Conservation (phyloP, 176 grass and related monocot species). For the Zoysia japonica region DNA sequence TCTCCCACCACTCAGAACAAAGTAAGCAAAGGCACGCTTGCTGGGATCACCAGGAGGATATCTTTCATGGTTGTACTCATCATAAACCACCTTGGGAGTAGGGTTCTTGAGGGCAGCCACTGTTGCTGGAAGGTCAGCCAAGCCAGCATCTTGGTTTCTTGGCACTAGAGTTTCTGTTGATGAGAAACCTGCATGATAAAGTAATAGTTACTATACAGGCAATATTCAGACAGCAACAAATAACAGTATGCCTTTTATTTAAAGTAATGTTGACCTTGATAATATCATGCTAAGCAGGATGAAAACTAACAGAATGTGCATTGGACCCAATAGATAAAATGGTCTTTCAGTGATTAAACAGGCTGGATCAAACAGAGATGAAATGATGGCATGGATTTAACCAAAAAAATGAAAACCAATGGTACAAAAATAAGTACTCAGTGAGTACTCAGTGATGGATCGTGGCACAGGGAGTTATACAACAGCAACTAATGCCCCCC, state of each 20-base stretch:
- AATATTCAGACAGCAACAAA: slow-evolving; percentile 13
- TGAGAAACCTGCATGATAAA: slow-evolving; percentile 59
- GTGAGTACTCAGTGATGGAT: not conserved
- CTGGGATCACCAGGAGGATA: slow-evolving; percentile 84
- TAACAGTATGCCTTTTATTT: not conserved
- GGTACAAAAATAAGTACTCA: not conserved
- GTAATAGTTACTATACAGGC: not conserved
- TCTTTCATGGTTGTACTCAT: slow-evolving; percentile 82
- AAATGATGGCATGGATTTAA: too few species aligned
- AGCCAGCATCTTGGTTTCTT: slow-evolving; percentile 46
- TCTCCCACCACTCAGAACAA: slow-evolving; percentile 80
- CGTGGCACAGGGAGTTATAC: not conserved
- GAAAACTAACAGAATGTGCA: not conserved
- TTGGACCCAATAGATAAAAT: too few species aligned
- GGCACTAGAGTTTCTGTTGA: slow-evolving; percentile 67
- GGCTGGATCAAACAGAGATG: too few species aligned
- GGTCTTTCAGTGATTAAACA: too few species aligned
- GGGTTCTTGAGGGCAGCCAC: slow-evolving; percentile 80
- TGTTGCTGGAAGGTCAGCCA: slow-evolving; percentile 59
- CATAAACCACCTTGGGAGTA: slow-evolving; percentile 73
- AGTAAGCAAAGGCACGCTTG: slow-evolving; percentile 89
- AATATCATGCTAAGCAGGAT: not conserved
- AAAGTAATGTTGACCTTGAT: too few species aligned
- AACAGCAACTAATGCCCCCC: not conserved
- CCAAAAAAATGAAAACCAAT: too few species aligned